Conservation (phyloP, 148 eudicot species). For the Rhododendron simsii region DNA sequence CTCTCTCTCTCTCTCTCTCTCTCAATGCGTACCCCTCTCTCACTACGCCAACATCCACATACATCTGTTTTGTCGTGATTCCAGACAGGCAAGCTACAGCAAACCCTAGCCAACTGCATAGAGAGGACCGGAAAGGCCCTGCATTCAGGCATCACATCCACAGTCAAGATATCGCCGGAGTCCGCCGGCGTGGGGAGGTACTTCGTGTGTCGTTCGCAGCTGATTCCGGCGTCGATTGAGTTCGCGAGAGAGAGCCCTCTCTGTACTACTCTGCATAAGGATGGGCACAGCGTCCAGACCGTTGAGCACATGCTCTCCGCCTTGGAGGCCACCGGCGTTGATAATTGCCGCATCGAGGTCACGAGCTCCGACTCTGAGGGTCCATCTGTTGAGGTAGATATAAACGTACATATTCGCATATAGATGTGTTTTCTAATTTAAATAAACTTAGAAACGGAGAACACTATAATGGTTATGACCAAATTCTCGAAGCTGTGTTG, state of each 20-base stretch:
- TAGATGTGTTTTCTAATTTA: too few relatives aligned
- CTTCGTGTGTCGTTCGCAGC: slow-evolving; percentile 35
- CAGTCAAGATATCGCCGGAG: slow-evolving; percentile 60
- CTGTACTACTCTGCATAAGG: slow-evolving; percentile 58
- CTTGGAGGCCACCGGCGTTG: slow-evolving; percentile 78
- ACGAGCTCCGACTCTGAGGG: slow-evolving; percentile 16
- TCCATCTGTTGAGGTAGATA: slow-evolving; percentile 41
- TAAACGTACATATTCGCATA: not conserved
- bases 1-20: slow-evolving; percentile 7
- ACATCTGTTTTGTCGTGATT: not conserved
- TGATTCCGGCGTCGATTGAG: slow-evolving; percentile 56
- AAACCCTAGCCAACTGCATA: slow-evolving; percentile 52
- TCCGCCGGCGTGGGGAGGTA: slow-evolving; percentile 61
- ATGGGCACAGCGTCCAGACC: slow-evolving; percentile 53
- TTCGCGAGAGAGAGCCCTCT: slow-evolving; percentile 52
- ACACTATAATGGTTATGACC: not conserved
- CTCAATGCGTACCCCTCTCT: too few relatives aligned
- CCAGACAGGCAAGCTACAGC: slow-evolving; percentile 75
- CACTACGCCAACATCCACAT: not conserved
- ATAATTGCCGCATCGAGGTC: slow-evolving; percentile 70
- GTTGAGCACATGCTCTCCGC: slow-evolving; percentile 93
- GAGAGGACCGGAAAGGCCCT: slow-evolving; percentile 56
- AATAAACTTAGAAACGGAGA: not conserved
- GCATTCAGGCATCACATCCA: slow-evolving; percentile 56
- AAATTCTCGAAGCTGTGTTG: not conserved